These are phyloP conservation scores for Urochloa ruziziensis DNA, from an alignment of 176 grass and related monocot genomes.

Conservation along the genomic window DNA sequence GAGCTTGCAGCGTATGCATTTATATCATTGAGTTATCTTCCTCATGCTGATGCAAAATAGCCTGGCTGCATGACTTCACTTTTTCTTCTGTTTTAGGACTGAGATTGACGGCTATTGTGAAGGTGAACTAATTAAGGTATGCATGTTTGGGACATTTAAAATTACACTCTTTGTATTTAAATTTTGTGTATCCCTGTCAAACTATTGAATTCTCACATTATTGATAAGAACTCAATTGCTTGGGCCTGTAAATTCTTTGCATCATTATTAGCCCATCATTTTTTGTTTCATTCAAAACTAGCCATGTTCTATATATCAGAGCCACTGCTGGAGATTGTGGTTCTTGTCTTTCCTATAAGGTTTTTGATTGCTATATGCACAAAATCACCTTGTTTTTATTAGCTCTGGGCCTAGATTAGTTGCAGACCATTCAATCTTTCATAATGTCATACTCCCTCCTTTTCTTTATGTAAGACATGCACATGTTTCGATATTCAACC, in stretches of 20 bases:
- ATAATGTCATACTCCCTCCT: neutral
- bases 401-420: constrained; percentile 5
- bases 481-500: neutral
- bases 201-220: neutral
- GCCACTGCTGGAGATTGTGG: too few relatives aligned
- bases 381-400: constrained; percentile 10
- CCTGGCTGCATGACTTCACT: neutral
- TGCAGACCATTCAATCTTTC: neutral
- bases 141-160: constrained; percentile 9
- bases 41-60: constrained; percentile 26
- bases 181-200: constrained; percentile 1
- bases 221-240: neutral
- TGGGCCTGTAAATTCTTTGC: neutral
- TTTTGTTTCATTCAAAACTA: neutral
- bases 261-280: neutral
- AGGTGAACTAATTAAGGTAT: constrained; percentile 99
- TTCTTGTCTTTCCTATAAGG: too few relatives aligned
- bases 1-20: constrained; percentile 93
- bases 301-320: neutral
- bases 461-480: neutral
- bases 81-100: constrained; percentile 50
- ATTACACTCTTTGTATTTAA: constrained; percentile 20
- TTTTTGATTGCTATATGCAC: neutral
- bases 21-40: constrained; percentile 30
- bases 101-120: constrained; percentile 99